Evolutionary conservation across 2,329 filamentous ascomycete species (phyloP).

Genomic region (Paraphaeosphaeria minitans): DNA sequence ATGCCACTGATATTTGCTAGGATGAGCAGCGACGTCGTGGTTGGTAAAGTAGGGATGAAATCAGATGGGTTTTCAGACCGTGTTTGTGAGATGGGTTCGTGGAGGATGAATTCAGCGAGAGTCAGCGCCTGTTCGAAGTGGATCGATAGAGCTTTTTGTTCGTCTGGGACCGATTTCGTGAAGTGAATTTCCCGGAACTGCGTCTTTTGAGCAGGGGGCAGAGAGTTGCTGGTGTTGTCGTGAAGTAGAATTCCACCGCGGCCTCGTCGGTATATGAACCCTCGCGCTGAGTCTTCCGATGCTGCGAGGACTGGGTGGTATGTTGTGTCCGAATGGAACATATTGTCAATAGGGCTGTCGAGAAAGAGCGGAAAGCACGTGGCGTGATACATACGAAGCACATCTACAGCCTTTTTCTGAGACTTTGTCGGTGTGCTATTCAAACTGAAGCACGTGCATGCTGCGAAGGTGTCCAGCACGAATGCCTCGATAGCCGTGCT

Average conservation of each 20-base stretch:
- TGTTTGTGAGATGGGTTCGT: neutral
- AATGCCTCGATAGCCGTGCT: conserved; percentile 4
- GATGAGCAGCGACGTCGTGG: conserved; percentile 4
- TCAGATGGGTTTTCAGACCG: neutral
- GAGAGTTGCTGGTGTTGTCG: neutral
- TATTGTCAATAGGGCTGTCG: conserved; percentile 1
- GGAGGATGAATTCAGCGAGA: conserved; percentile 3
- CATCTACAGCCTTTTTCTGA: conserved; percentile 5
- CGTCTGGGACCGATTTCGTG: neutral
- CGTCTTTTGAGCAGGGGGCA: neutral
- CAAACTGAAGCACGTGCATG: neutral
- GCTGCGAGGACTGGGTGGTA: neutral
- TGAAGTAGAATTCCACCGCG: neutral
- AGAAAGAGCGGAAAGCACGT: conserved; percentile 8
- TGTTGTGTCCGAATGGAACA: neutral
- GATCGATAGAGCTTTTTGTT: neutral
- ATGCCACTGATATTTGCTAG: conserved; percentile 7
- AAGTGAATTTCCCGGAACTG: neutral
- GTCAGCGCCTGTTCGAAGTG: conserved; percentile 6
- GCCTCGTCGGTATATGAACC: neutral
- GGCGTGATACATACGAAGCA: conserved; percentile 1
- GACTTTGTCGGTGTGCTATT: neutral
- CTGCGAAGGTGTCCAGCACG: neutral
- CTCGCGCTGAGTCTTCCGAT: neutral
- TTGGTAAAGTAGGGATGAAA: conserved; percentile 2